A percentile compares a stretch with the other conserved stretches of the same genome.
Conservation (phyloP, 352 stramenopile species). For the Phytopythium boreale region DNA sequence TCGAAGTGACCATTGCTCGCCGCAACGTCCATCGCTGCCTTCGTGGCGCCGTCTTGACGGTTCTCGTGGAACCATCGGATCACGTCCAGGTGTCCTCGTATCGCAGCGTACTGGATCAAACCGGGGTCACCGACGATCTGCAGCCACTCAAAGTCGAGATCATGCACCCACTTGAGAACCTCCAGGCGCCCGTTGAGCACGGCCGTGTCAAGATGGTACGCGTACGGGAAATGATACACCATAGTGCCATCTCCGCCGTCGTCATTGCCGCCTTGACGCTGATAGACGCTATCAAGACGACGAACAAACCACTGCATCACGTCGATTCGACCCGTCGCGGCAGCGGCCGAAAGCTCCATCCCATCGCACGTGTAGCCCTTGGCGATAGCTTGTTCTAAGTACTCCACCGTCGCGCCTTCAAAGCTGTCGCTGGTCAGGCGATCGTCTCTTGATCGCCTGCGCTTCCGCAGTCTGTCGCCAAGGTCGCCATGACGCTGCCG, state of each 20-base stretch:
- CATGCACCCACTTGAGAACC: not conserved
- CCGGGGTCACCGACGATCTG: not conserved
- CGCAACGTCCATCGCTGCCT: conserved; percentile 21
- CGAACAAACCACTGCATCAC: not conserved
- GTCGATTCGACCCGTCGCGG: not conserved
- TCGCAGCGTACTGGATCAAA: conserved; percentile 18
- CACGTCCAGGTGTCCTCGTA: conserved; percentile 21
- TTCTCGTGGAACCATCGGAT: conserved; percentile 31
- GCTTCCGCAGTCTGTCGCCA: not conserved
- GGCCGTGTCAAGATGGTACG: too few relatives aligned
- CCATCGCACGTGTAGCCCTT: not conserved
- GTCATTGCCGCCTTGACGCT: too few relatives aligned
- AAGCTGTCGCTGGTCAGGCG: not conserved
- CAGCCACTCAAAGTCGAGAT: not conserved
- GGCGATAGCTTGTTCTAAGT: not conserved
- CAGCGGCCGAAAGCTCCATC: not conserved
- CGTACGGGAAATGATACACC: too few relatives aligned
- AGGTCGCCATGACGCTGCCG: not conserved
- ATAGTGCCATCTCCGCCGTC: too few relatives aligned
- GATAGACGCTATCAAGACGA: not conserved
- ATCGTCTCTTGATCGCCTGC: too few relatives aligned
- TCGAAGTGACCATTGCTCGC: conserved; percentile 9
- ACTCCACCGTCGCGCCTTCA: not conserved
- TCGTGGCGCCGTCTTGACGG: conserved; percentile 19
- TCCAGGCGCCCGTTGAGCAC: not conserved